Percentiles rank a stretch among this genome's conserved stretches.
phyloP scores from a whole-genome alignment of 2,329 filamentous ascomycete genomes.

The Mariannaea sp. region DNA sequence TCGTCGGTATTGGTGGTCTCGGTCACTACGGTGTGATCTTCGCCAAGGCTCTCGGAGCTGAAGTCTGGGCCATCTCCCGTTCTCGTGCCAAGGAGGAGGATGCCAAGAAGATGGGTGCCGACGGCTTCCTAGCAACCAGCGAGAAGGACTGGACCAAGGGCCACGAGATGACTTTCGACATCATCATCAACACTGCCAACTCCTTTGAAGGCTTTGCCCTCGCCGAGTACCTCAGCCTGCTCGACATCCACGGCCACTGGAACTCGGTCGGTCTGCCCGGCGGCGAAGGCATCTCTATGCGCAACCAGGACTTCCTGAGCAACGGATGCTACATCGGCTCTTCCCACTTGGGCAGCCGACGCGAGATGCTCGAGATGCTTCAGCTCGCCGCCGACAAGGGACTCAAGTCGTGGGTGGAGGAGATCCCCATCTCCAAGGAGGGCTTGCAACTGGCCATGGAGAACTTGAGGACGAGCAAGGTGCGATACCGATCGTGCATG shows the following conservation, averaged over 20 bases:
- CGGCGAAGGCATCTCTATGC: constrained; percentile 71
- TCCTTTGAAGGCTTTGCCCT: constrained; percentile 71
- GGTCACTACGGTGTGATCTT: constrained; percentile 75
- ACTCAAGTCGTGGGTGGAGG: constrained; percentile 72
- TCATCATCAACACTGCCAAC: constrained; percentile 77
- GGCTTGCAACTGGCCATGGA: constrained; percentile 72
- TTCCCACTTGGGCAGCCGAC: constrained; percentile 71
- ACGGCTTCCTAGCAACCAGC: constrained; percentile 62
- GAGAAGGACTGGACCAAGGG: constrained; percentile 62
- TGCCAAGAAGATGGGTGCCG: constrained; percentile 62
- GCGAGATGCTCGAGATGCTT: constrained; percentile 74
- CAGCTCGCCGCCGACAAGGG: constrained; percentile 71
- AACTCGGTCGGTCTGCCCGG: constrained; percentile 81
- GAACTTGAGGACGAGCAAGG: constrained; percentile 71
- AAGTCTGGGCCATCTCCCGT: constrained; percentile 66
- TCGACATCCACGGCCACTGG: constrained; percentile 83
- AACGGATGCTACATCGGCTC: constrained; percentile 77
- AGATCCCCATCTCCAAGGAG: constrained; percentile 73
- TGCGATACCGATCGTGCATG: constrained; percentile 77
- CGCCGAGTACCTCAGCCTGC: constrained; percentile 72
- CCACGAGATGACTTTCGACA: constrained; percentile 70
- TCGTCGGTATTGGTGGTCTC: constrained; percentile 74
- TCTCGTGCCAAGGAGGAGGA: constrained; percentile 65
- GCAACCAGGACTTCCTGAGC: constrained; percentile 73
- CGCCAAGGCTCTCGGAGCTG: constrained; percentile 68